These are phyloP conservation scores for Vitis hybrid DNA, from an alignment of 177 flowering plant species.

Conservation along the genomic window DNA sequence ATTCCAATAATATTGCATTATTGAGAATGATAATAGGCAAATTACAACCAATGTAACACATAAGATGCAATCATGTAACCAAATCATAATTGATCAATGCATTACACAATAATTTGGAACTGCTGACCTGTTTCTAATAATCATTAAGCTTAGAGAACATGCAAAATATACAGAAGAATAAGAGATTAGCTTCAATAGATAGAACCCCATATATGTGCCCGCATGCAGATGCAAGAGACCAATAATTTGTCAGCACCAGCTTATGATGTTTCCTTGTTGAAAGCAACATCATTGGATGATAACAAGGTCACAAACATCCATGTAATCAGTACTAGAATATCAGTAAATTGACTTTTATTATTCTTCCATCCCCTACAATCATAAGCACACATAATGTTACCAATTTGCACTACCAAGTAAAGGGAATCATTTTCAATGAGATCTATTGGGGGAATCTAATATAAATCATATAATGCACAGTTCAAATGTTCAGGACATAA, in stretches of 20 bases:
- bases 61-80: background rate
- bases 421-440: too few relatives aligned
- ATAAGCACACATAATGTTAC: too few relatives aligned
- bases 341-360: too few relatives aligned
- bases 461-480: too few relatives aligned
- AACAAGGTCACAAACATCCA: background rate
- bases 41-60: background rate
- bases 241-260: background rate
- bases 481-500: too few relatives aligned
- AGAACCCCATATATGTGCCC: too few relatives aligned
- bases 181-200: background rate
- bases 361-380: too few relatives aligned
- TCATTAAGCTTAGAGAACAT: background rate
- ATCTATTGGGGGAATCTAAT: too few relatives aligned
- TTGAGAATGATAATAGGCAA: background rate
- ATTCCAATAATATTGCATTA: slow-evolving; percentile 5
- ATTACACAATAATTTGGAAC: background rate
- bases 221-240: background rate
- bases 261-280: background rate
- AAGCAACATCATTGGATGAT: slow-evolving; percentile 6
- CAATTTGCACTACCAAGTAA: too few relatives aligned
- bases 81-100: background rate
- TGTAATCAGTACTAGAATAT: too few relatives aligned
- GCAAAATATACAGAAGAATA: background rate
- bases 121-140: slow-evolving; percentile 3